A percentile compares a stretch with the other conserved stretches of the same genome.
Conservation (phyloP, 345 rosid genomes). For the Gossypium rotundifolium region DNA sequence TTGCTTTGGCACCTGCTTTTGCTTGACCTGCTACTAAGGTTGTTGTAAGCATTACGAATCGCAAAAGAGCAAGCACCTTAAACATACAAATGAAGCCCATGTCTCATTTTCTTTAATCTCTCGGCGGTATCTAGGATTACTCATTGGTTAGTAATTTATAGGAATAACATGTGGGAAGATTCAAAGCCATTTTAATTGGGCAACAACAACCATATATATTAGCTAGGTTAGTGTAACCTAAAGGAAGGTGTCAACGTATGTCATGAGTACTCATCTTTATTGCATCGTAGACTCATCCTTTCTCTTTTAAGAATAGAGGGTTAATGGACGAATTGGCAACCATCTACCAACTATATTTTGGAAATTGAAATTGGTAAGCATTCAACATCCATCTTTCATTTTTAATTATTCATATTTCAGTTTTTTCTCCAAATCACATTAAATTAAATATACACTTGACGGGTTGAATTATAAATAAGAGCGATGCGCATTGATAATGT, state of each 20-base stretch:
- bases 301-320: no score
- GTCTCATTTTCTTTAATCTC: not conserved
- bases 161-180: no score
- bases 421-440: no score
- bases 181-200: not conserved
- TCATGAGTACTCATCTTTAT: no score
- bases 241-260: not conserved
- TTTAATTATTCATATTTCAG: no score
- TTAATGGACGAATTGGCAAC: no score
- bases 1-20: not conserved
- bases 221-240: not conserved
- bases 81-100: not conserved
- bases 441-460: no score
- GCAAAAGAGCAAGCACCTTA: not conserved
- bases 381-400: no score
- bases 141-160: not conserved
- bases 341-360: no score
- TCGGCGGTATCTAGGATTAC: not conserved
- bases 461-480: no score
- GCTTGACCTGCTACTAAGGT: not conserved
- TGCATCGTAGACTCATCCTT: not conserved
- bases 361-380: no score
- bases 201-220: not conserved
- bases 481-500: no score
- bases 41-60: not conserved